Conservation (phyloP, 495 filamentous ascomycete genomes). For the Hypomontagnella submonticulosa region DNA sequence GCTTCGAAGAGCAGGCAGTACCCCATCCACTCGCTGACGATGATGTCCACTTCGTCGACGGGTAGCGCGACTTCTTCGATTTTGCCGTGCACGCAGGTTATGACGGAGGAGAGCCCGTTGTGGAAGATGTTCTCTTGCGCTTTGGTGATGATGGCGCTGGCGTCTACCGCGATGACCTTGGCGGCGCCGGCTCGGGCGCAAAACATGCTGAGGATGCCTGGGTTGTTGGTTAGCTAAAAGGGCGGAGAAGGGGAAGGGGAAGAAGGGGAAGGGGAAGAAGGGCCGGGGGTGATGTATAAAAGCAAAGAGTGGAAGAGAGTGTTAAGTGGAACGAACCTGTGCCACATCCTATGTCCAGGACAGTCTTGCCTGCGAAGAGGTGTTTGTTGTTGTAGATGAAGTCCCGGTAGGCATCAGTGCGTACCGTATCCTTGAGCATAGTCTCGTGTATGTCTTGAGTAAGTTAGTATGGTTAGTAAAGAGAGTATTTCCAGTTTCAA, state of each 20-base stretch:
- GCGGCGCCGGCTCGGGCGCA: slow-evolving; percentile 92
- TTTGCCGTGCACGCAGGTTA: slow-evolving; percentile 92
- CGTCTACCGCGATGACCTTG: slow-evolving; percentile 95
- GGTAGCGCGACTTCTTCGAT: slow-evolving; percentile 96
- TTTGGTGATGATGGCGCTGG: slow-evolving; percentile 96
- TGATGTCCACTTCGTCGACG: slow-evolving; percentile 93
- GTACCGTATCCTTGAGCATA: slow-evolving; percentile 96
- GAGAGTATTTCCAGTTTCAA: not conserved
- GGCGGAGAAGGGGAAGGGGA: too few species aligned
- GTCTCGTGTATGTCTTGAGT: slow-evolving; percentile 83
- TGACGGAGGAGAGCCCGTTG: slow-evolving; percentile 84
- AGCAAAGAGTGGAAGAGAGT: not conserved
- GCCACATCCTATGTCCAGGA: slow-evolving; percentile 97
- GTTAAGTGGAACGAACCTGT: slow-evolving; percentile 55
- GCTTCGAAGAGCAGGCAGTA: slow-evolving; percentile 98
- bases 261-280: not conserved
- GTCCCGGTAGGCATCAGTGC: slow-evolving; percentile 94
- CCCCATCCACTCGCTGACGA: slow-evolving; percentile 99
- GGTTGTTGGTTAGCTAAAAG: not conserved
- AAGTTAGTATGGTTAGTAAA: not conserved
- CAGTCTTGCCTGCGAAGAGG: slow-evolving; percentile 96
- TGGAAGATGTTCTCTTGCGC: slow-evolving; percentile 88
- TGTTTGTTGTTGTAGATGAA: slow-evolving; percentile 97
- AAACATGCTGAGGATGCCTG: slow-evolving; percentile 80
- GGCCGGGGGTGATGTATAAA: not conserved